Evolutionary conservation across 805 yeast genomes (phyloP), one percentile per base, ranked within the genome.

Genomic region (Candida manassasensis): DNA sequence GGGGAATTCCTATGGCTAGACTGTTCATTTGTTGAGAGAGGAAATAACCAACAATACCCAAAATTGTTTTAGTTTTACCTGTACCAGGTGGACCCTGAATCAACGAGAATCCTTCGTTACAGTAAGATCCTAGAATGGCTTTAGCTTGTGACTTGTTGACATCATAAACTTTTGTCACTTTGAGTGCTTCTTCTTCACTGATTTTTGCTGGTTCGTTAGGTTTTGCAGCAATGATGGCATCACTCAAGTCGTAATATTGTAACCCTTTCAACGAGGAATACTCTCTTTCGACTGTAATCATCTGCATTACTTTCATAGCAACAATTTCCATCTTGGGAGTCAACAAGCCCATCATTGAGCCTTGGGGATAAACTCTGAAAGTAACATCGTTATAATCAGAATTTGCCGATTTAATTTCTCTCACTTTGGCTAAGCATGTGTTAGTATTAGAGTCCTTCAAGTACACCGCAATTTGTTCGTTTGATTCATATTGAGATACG

Each of bases 21-120:
- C 44, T 43, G 9, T 47, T 47, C 18, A 37, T 38, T 7, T 41
- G 43, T 12, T 44, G 50, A 1, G 85, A 72, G 28, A 84, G 56
- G 40, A 79, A 77, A 37, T 87, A 77, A 0, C 97, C 96, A 21
- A 90, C 75, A 33, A 90, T 81, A 16, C 97, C 97, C 29, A 93
- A 57, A 61, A 94, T 93, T 0, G 99, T 93, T 55, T 90, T 94
- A 1, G 99, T 94, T 57, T 93, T 93, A 67, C 99, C 99, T 0
- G 97, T 90, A 59, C 99, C 99, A 0, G 99, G 99, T 0, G 99
- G 99, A 39, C 97, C 99, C 61, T 93, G 98, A 56, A 93, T 89
- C 35, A 93, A 67, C 0, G 94, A 81, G 52, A 93, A 87, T 0
- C 98, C 99, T 1, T 68, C 67, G 6, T 73, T 66, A 16, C 67